These are phyloP conservation scores for Cornus florida DNA, from an alignment of 148 eudicot genomes.

Conservation along the genomic window DNA sequence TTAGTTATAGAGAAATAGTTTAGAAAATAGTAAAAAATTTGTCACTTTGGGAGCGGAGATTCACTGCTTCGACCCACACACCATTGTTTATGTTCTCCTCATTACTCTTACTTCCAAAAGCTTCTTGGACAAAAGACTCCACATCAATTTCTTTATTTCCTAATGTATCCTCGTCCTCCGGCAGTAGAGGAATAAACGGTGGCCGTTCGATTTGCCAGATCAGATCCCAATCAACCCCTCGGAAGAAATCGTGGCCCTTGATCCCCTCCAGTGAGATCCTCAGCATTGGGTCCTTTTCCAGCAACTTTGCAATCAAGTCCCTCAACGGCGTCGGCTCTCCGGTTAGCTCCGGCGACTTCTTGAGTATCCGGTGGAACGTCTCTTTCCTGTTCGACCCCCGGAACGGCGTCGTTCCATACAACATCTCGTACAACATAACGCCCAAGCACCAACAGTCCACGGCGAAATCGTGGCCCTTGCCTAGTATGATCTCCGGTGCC, in stretches of 20 bases:
- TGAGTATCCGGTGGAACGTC: conserved; percentile 55
- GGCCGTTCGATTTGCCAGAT: conserved; percentile 57
- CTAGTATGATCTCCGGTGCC: conserved; percentile 73
- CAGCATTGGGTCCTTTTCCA: conserved; percentile 60
- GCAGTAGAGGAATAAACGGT: conserved; percentile 55
- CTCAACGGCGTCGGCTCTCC: conserved; percentile 86
- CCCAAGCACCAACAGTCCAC: conserved; percentile 91
- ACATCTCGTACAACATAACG: conserved; percentile 71
- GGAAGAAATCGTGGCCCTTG: conserved; percentile 76
- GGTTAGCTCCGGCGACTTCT: conserved; percentile 49
- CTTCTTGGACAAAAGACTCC: conserved; percentile 55
- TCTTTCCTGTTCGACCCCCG: conserved; percentile 66
- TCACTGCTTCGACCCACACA: conserved; percentile 25
- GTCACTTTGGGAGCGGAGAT: conserved; percentile 23
- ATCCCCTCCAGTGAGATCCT: conserved; percentile 60
- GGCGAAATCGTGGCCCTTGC: conserved; percentile 70
- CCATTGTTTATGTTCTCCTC: conserved; percentile 15
- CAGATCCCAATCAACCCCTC: conserved; percentile 61
- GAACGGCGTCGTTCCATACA: conserved; percentile 82
- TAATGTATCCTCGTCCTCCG: conserved; percentile 31
- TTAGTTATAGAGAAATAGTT: background rate
- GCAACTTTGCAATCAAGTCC: conserved; percentile 59
- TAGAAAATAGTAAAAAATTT: conserved; percentile 27
- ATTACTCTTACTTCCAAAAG: conserved; percentile 32
- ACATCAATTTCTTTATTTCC: conserved; percentile 58